These are phyloP conservation scores for Naematelia aurantialba DNA, from an alignment of 768 basidiomycete species.

Conservation along the genomic window DNA sequence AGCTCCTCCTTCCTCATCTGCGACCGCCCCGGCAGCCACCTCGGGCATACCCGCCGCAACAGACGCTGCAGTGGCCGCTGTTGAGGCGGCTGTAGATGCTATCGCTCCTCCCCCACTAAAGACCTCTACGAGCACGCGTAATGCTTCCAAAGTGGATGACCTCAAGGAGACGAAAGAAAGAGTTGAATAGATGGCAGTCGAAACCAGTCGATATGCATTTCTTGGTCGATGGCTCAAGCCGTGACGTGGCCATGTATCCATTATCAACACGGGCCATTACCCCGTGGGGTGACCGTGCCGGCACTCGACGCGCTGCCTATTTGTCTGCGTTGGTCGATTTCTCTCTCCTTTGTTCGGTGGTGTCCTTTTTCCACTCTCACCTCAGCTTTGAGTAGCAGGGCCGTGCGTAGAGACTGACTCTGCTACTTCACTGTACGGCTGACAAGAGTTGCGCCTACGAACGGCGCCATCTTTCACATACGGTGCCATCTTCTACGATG, in stretches of 20 bases:
- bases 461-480: not conserved
- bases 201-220: not conserved
- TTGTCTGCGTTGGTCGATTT: too few relatives aligned
- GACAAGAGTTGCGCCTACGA: too few relatives aligned
- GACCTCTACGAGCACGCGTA: not conserved
- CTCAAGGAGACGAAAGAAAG: not conserved
- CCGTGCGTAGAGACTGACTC: too few relatives aligned
- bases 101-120: not conserved
- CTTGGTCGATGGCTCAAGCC: not conserved
- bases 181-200: not conserved
- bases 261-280: too few relatives aligned
- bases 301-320: too few relatives aligned
- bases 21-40: slow-evolving; percentile 7
- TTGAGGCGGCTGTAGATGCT: not conserved
- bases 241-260: too few relatives aligned
- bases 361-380: too few relatives aligned
- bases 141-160: not conserved
- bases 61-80: not conserved
- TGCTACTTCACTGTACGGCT: too few relatives aligned
- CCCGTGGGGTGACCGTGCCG: too few relatives aligned
- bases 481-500: slow-evolving; percentile 1
- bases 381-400: too few relatives aligned
- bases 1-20: slow-evolving; percentile 21
- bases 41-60: not conserved
- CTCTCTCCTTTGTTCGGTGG: too few relatives aligned